These are phyloP conservation scores for Saccharum hybrid DNA, from an alignment of 202 grass and related monocot genomes.

Conservation along the genomic window DNA sequence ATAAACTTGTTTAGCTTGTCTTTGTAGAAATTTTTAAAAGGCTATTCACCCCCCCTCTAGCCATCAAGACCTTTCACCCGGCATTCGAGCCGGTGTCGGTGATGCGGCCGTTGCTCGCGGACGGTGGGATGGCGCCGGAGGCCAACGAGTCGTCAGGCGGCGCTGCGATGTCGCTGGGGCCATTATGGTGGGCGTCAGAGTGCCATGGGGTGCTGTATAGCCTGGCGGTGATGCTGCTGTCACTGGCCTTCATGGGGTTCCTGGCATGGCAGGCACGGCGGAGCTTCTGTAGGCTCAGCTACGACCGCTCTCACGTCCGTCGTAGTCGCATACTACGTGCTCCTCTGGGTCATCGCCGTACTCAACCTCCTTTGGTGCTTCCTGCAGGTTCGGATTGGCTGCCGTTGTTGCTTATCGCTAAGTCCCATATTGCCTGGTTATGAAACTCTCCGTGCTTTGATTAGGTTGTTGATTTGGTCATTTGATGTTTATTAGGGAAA, in stretches of 20 bases:
- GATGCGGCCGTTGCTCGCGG: slow-evolving; percentile 56
- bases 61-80: no score
- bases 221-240: background rate
- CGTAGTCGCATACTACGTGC: no score
- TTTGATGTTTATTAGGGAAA: background rate
- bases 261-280: no score
- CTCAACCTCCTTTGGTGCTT: slow-evolving; percentile 6
- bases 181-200: slow-evolving; percentile 64
- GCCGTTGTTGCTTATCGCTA: no score
- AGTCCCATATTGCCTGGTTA: no score
- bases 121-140: slow-evolving; percentile 59
- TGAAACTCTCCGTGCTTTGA: background rate
- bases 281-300: no score
- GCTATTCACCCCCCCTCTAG: no score
- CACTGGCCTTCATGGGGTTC: background rate
- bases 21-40: no score
- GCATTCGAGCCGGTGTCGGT: background rate
- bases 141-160: slow-evolving; percentile 32
- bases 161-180: slow-evolving; percentile 23
- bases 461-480: background rate
- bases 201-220: slow-evolving; percentile 68
- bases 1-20: no score
- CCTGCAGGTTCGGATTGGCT: no score
- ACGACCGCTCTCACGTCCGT: no score
- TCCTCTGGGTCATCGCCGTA: no score